Conservation (phyloP, 1,284 basidiomycete species). For the Takashimella tepidaria region DNA sequence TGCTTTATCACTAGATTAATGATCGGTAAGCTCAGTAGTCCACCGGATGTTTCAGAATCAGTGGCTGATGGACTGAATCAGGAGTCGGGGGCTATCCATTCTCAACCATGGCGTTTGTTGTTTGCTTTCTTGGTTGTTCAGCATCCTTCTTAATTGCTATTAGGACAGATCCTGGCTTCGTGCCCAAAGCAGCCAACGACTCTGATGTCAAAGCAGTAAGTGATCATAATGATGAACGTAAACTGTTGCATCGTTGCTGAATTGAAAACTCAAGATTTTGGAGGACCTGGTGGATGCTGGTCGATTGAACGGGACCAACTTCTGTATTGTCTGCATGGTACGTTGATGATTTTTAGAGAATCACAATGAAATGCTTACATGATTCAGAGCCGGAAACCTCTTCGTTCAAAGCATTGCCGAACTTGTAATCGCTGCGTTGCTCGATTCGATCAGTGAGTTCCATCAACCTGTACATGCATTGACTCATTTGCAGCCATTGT, state of each 20-base stretch:
- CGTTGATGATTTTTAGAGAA: too few species aligned
- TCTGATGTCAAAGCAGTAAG: slow-evolving; percentile 72
- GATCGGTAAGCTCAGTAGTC: slow-evolving; percentile 19
- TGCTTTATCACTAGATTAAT: slow-evolving; percentile 61
- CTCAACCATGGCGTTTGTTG: slow-evolving; percentile 67
- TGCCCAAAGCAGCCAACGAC: slow-evolving; percentile 68
- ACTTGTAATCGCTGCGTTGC: slow-evolving; percentile 86
- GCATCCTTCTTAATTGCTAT: slow-evolving; percentile 89
- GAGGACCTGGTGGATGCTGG: slow-evolving; percentile 85
- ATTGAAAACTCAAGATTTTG: slow-evolving; percentile 68
- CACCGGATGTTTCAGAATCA: too few species aligned
- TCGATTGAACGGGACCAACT: slow-evolving; percentile 86
- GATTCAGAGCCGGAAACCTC: slow-evolving; percentile 74
- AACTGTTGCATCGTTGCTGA: too few species aligned
- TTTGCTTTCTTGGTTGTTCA: slow-evolving; percentile 64
- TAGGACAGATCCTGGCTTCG: slow-evolving; percentile 83
- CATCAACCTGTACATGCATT: slow-evolving; percentile 4
- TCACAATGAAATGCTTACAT: too few species aligned
- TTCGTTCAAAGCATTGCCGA: slow-evolving; percentile 93
- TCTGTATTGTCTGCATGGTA: slow-evolving; percentile 88
- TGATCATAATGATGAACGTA: too few species aligned
- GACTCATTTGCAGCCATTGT: slow-evolving; percentile 63
- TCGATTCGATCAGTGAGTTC: slow-evolving; percentile 78
- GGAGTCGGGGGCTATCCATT: slow-evolving; percentile 53
- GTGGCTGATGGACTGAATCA: not conserved